phyloP scores from a whole-genome alignment of 768 basidiomycete genomes.

The Kwoniella sp. region DNA sequence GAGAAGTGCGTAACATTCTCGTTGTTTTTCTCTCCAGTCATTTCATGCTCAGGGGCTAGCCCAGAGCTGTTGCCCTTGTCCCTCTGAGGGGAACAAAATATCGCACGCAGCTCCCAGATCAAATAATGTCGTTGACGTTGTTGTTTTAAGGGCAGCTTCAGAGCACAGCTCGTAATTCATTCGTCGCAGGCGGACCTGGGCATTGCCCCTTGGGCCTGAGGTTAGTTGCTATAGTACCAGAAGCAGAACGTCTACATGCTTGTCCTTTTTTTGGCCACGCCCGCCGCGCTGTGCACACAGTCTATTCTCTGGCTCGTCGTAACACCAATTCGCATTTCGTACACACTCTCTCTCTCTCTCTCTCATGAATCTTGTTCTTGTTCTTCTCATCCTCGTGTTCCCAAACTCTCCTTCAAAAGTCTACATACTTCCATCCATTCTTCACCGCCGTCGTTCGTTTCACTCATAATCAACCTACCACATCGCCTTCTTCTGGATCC shows the following conservation, averaged over 20 bases:
- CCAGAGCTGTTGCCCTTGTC: too few species aligned
- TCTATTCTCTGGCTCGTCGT: neutral
- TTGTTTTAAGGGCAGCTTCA: too few species aligned
- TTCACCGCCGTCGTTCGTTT: neutral
- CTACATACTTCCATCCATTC: neutral
- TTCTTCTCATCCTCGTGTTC: neutral
- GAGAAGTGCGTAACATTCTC: slow-evolving; percentile 1
- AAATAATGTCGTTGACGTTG: too few species aligned
- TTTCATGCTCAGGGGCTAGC: too few species aligned
- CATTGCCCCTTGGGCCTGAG: neutral
- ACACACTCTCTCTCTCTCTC: slow-evolving; percentile 1
- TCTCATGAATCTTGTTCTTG: neutral
- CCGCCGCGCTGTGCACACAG: too few species aligned
- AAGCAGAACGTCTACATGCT: too few species aligned
- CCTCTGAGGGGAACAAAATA: neutral
- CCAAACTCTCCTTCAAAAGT: neutral
- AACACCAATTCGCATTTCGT: neutral
- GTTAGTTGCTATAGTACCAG: neutral
- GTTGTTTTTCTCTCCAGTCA: too few species aligned
- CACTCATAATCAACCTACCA: too few species aligned
- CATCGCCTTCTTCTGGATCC: too few species aligned
- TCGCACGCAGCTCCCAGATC: neutral
- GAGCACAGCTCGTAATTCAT: neutral
- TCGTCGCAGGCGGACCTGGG: neutral
- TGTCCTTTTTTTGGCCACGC: too few species aligned